Evolutionary conservation across 1,284 basidiomycete species (phyloP), one percentile per base, ranked within the genome.

Genomic region (Volvariella surrecta): DNA sequence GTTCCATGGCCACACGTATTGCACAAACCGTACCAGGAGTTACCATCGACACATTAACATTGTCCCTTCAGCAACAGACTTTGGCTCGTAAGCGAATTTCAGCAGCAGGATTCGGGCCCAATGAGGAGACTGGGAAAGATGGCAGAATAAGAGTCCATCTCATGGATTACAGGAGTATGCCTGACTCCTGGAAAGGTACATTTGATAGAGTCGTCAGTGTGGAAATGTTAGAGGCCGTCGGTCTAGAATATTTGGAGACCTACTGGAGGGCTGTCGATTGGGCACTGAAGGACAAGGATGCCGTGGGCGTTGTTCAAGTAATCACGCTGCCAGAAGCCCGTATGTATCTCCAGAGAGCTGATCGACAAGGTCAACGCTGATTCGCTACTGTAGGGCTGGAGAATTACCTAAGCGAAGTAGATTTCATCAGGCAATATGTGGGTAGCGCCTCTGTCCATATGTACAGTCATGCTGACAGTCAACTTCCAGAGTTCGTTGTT

Each of bases 151-250:
- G 60, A 9, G 82, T 89, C 7, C 85, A 89, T 60, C 61, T 89
- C 21, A 74, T 89, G 71, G 87, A 90, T 56, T 91, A 89, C 56
- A 64, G 75, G 15, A 63, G 68, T 40, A 74, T 86, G 68, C 82
- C 82, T 1, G 43, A 58, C 1, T 71, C 73, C 24, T 88, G 83
- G 82, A 61, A 72, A 45, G 71, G 73, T 18, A 51, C 59, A 6
- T 89, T 89, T 55, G 85, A 89, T 56, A 63, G 85, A 2, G 68
- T 89, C 9, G 70, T 89, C 16, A 83, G 81, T 47, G 70, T 88
- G 32, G 86, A 89, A 63, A 89, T 90, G 85, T 73, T 89, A 10
- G 86, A 89, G 58, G 79, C 79, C 0, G 85, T 90, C 6, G 87
- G 87, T 2, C 59, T 65, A 45, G 81, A 83, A 52, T 86, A 74